Evolutionary conservation across 2,329 filamentous ascomycete species (phyloP), one percentile per base, ranked within the genome.

Genomic region (Stachybotrys echinatus): DNA sequence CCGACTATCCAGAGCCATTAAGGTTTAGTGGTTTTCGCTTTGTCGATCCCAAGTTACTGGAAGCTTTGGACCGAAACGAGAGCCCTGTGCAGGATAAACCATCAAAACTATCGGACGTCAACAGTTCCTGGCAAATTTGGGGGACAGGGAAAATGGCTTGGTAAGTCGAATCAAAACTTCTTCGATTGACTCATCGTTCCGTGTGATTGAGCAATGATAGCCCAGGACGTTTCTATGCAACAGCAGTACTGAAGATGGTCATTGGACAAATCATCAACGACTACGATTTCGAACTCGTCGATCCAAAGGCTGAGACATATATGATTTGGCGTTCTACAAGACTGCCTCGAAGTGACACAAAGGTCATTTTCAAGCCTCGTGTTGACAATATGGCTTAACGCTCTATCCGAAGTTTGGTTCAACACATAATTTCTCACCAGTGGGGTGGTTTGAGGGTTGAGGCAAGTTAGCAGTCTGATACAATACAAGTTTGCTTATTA

Each of bases 21-120:
- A 12, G 6, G 8, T 48, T 48, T 23, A 22, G 42, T 17, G 47
- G 47, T 4, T 48, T 48, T 21, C 34, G 47, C 4, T 48, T 48
- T 19, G 47, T n/a, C 6, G n/a, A 10, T 21, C 22, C 19, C 4
- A 14, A 47, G 3, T 12, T 21, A 7, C 6, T 37, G n/a, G 23
- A 47, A 7, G 18, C 7, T 20, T 5, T 5, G 14, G 5, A 12
- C 6, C 18, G 14, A 14, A 42, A 19, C 4, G 20, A 14, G 18
- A n/a, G n/a, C n/a, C n/a, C n/a, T 31, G 4, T 38, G 10, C 31
- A 34, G 27, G 18, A 23, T n/a, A 10, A 5, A 6, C 31, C 45
- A 12, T 47, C 45, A n/a, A 47, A 38, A 14, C 27, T 47, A 10
- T 12, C 19, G 5, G 31, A 47, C 27, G 31, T 22, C 4, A 31